These are phyloP conservation scores for Trichosanthes truncata DNA, from an alignment of 306 rosid species.

Conservation along the genomic window DNA sequence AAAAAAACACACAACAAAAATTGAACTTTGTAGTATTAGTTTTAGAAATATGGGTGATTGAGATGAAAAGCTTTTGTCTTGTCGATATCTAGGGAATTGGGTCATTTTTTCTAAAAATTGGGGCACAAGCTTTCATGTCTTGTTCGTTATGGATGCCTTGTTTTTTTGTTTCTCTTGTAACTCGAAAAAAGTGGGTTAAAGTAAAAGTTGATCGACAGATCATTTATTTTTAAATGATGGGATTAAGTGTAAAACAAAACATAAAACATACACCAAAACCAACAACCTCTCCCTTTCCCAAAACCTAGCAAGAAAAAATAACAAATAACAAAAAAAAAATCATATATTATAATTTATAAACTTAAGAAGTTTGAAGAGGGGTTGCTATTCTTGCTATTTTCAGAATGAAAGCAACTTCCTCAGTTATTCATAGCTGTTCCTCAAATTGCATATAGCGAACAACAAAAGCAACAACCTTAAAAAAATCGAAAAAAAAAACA, in stretches of 20 bases:
- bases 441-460: neutral
- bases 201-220: neutral
- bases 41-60: neutral
- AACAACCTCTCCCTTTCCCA: neutral
- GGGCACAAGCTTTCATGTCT: slow-evolving; percentile 3
- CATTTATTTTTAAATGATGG: neutral
- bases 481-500: neutral
- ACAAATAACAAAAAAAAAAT: neutral
- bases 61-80: neutral
- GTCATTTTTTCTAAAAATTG: neutral
- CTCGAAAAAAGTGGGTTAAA: neutral
- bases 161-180: neutral
- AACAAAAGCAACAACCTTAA: neutral
- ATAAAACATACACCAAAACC: neutral
- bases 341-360: neutral
- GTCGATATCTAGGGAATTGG: slow-evolving; percentile 6
- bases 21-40: neutral
- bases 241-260: neutral
- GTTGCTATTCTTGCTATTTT: neutral
- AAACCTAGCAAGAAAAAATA: neutral
- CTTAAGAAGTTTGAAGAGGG: neutral
- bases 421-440: neutral
- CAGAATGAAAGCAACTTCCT: neutral
- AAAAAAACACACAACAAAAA: neutral
- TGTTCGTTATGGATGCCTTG: neutral